Conservation (phyloP, 495 filamentous ascomycete species). For the Hypoxylon perforatum region DNA sequence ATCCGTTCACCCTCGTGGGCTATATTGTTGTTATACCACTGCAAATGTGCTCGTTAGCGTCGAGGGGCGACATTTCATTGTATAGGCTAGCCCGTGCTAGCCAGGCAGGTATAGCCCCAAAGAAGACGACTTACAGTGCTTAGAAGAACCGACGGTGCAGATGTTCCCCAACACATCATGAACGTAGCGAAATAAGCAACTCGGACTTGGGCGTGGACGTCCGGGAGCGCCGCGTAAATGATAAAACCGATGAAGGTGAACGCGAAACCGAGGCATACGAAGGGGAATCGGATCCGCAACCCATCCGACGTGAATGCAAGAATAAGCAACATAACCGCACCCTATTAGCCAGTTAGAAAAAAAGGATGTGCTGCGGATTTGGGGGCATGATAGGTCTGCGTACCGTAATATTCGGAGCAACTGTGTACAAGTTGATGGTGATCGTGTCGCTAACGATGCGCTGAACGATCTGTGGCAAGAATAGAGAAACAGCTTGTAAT, state of each 20-base stretch:
- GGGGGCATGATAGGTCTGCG: not conserved
- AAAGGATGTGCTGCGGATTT: slow-evolving; percentile 21
- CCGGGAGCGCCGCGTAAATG: slow-evolving; percentile 73
- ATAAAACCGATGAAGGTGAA: slow-evolving; percentile 81
- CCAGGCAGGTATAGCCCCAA: not conserved
- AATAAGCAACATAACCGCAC: slow-evolving; percentile 75
- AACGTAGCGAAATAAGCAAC: slow-evolving; percentile 82
- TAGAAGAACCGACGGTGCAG: slow-evolving; percentile 65
- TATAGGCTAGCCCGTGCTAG: not conserved
- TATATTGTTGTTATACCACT: slow-evolving; percentile 84
- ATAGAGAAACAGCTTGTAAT: slow-evolving; percentile 74
- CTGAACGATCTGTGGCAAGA: slow-evolving; percentile 78
- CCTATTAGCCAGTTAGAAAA: slow-evolving; percentile 50
- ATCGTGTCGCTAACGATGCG: slow-evolving; percentile 71
- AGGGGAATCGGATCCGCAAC: slow-evolving; percentile 74
- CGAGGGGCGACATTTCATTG: not conserved
- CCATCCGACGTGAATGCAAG: slow-evolving; percentile 75
- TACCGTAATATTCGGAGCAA: slow-evolving; percentile 72
- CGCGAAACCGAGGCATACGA: slow-evolving; percentile 77
- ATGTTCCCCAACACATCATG: slow-evolving; percentile 83
- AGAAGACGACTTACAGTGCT: slow-evolving; percentile 53
- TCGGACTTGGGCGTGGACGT: slow-evolving; percentile 66
- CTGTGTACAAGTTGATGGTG: slow-evolving; percentile 81
- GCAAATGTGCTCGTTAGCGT: slow-evolving; percentile 24
- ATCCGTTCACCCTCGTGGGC: slow-evolving; percentile 79